These are phyloP conservation scores for Cladosporium phlei DNA, from an alignment of 2,329 filamentous ascomycete species.

Conservation along the genomic window DNA sequence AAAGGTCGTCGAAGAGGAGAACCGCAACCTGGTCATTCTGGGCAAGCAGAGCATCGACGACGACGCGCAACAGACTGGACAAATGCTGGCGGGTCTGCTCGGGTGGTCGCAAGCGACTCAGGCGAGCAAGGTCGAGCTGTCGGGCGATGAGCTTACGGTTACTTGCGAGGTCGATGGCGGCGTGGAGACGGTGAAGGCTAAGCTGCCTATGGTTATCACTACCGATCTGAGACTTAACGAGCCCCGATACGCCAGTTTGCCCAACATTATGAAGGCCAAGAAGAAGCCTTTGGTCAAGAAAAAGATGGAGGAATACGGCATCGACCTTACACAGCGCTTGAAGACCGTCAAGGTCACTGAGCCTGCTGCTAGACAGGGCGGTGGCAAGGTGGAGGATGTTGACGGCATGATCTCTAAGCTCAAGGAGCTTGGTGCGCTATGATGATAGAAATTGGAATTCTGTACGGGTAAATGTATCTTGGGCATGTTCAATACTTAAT, in stretches of 20 bases:
- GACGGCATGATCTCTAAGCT: conserved; percentile 89
- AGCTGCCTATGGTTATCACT: conserved; percentile 88
- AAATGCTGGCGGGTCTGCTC: conserved; percentile 91
- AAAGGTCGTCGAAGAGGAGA: conserved; percentile 74
- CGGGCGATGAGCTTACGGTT: conserved; percentile 67
- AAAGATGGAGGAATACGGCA: conserved; percentile 73
- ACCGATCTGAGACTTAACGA: conserved; percentile 93
- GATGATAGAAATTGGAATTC: conserved; percentile 2
- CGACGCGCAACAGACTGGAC: conserved; percentile 90
- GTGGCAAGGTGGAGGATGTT: conserved; percentile 95
- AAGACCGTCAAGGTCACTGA: conserved; percentile 90
- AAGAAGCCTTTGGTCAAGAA: conserved; percentile 98
- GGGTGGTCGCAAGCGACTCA: conserved; percentile 94
- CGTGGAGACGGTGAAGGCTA: conserved; percentile 79
- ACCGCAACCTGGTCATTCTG: conserved; percentile 84
- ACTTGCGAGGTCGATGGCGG: conserved; percentile 93
- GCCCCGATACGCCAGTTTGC: conserved; percentile 89
- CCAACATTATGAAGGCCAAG: conserved; percentile 99
- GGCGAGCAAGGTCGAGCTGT: conserved; percentile 77
- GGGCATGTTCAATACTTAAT: conserved; percentile 6
- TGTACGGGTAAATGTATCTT: conserved; percentile 10
- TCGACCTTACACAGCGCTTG: conserved; percentile 69
- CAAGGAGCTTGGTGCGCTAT: conserved; percentile 92
- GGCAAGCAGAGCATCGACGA: conserved; percentile 99
- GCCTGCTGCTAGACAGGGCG: conserved; percentile 80